Conservation (phyloP, 805 yeast species). For the Candida endomychidarum region DNA sequence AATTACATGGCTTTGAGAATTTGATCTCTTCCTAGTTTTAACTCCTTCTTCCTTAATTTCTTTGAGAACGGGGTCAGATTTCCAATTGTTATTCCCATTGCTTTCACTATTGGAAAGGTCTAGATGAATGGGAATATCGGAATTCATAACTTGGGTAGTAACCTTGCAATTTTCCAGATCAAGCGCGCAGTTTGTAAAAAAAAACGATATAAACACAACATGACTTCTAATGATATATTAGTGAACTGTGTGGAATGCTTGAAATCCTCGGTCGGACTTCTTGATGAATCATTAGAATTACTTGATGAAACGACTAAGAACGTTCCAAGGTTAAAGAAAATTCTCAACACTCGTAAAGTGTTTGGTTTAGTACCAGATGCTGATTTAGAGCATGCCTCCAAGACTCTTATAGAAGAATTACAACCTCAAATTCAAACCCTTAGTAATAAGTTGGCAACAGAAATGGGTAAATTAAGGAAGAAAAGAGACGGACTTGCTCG, state of each 20-base stretch:
- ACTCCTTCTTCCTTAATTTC: constrained; percentile 4
- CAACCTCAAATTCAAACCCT: constrained; percentile 43
- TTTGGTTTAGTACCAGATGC: constrained; percentile 53
- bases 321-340: constrained; percentile 35
- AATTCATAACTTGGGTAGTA: background rate
- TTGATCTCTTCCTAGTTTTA: constrained; percentile 32
- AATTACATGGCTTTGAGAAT: constrained; percentile 43
- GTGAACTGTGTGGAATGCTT: constrained; percentile 33
- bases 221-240: constrained; percentile 12
- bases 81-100: constrained; percentile 3
- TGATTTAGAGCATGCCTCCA: constrained; percentile 43
- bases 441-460: constrained; percentile 29
- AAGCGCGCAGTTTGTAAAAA: background rate
- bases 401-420: constrained; percentile 33
- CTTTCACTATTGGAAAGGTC: constrained; percentile 15
- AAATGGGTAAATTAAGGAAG: constrained; percentile 33
- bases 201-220: constrained; percentile 3
- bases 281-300: constrained; percentile 31
- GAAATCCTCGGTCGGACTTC: constrained; percentile 31
- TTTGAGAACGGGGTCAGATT: background rate
- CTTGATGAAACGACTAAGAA: constrained; percentile 41
- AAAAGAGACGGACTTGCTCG: constrained; percentile 31
- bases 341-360: constrained; percentile 45
- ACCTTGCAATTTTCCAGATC: constrained; percentile 2
- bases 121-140: constrained; percentile 25